phyloP scores from a whole-genome alignment of 208 protist genomes.

The Sergeia podlipaevii region DNA sequence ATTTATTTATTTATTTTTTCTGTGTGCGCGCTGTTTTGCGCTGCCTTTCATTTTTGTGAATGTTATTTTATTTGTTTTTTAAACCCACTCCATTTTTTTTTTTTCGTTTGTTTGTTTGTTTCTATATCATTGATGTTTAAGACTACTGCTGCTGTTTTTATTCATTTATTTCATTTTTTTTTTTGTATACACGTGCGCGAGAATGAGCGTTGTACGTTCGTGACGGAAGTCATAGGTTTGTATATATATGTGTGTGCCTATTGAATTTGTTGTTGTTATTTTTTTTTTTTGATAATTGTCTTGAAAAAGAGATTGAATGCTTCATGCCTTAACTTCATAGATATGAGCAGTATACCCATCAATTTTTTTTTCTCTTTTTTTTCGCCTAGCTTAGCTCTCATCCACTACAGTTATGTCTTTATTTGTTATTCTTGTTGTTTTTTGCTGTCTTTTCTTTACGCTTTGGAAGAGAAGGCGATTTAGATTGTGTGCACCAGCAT shows the following conservation, averaged over 20 bases:
- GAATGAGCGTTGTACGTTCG: not conserved
- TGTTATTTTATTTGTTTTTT: constrained; percentile 3
- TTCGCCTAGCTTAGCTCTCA: too few species aligned
- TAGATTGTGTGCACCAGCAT: too few species aligned
- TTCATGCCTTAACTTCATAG: too few species aligned
- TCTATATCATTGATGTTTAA: too few species aligned
- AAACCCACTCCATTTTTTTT: not conserved
- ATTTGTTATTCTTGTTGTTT: not conserved
- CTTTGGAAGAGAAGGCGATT: not conserved
- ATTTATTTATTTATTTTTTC: not conserved
- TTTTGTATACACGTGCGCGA: too few species aligned
- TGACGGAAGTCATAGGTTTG: not conserved
- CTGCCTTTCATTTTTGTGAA: constrained; percentile 6
- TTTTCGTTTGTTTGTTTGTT: constrained; percentile 1
- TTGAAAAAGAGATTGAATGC: too few species aligned
- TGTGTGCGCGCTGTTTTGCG: constrained; percentile 1
- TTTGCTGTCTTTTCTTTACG: not conserved
- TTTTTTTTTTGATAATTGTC: constrained; percentile 7
- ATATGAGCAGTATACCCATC: too few species aligned
- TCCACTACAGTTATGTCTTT: too few species aligned
- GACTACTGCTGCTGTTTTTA: too few species aligned
- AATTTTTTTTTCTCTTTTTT: too few species aligned
- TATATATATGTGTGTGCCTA: not conserved
- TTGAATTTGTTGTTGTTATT: too few species aligned
- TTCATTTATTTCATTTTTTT: too few species aligned